These are phyloP conservation scores for Athelia sp. DNA, from an alignment of 1,284 basidiomycete species.

Conservation along the genomic window DNA sequence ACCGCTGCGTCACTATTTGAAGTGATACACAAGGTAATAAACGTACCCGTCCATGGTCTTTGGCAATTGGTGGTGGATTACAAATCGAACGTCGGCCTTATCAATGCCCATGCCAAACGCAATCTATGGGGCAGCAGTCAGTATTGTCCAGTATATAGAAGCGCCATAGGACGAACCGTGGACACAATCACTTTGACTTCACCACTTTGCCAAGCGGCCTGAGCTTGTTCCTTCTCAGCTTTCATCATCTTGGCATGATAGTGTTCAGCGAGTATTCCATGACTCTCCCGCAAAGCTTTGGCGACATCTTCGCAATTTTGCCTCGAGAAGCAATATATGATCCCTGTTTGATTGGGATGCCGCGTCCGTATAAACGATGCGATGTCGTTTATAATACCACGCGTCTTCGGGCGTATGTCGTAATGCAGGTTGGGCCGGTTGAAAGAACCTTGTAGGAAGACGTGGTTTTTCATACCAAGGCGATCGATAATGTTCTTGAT, in stretches of 20 bases:
- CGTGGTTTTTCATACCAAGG: slow-evolving; percentile 60
- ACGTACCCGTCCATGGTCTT: slow-evolving; percentile 61
- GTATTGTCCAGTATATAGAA: neutral
- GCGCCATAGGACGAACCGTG: slow-evolving; percentile 46
- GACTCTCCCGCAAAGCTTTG: slow-evolving; percentile 47
- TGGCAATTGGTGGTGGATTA: slow-evolving; percentile 74
- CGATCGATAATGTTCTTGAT: slow-evolving; percentile 75
- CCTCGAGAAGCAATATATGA: slow-evolving; percentile 82
- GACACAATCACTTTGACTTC: slow-evolving; percentile 85
- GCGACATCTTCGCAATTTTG: slow-evolving; percentile 80
- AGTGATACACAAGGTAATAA: neutral
- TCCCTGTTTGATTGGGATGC: slow-evolving; percentile 66
- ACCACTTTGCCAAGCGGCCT: slow-evolving; percentile 75
- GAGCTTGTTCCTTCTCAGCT: slow-evolving; percentile 60
- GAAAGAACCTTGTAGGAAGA: slow-evolving; percentile 78
- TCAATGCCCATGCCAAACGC: slow-evolving; percentile 99
- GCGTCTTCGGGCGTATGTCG: slow-evolving; percentile 64
- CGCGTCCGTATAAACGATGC: slow-evolving; percentile 63
- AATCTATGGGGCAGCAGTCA: slow-evolving; percentile 37
- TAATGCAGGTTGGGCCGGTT: slow-evolving; percentile 91
- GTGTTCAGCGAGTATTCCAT: slow-evolving; percentile 66
- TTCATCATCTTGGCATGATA: slow-evolving; percentile 83
- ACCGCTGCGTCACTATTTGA: slow-evolving; percentile 7
- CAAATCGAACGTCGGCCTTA: slow-evolving; percentile 77
- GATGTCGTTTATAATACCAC: slow-evolving; percentile 61